Percentiles rank a stretch among this genome's conserved stretches.
These are phyloP conservation scores for Stropharia rugosoannulata DNA, from an alignment of 768 basidiomycete species.

Conservation along the genomic window DNA sequence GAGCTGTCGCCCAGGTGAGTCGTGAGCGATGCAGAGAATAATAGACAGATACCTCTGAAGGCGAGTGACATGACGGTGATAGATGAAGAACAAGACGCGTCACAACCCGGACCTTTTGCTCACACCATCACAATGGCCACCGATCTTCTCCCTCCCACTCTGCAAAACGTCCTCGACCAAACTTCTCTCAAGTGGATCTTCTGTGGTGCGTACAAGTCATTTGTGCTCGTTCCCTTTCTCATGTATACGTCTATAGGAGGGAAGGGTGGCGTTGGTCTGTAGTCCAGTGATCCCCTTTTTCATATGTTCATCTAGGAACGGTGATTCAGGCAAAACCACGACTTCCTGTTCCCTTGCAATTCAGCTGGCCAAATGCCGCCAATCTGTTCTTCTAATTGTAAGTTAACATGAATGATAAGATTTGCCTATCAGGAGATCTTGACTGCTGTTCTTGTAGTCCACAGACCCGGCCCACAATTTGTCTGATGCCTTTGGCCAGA, in stretches of 20 bases:
- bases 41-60: slow-evolving; percentile 34
- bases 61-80: slow-evolving; percentile 32
- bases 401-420: slow-evolving; percentile 26
- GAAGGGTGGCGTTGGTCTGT: slow-evolving; percentile 96
- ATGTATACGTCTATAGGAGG: slow-evolving; percentile 60
- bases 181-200: slow-evolving; percentile 97
- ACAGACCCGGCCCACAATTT: slow-evolving; percentile 99
- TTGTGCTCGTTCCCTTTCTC: slow-evolving; percentile 2
- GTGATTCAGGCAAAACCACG: slow-evolving; percentile 84
- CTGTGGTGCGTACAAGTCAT: slow-evolving; percentile 65
- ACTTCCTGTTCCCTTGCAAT: slow-evolving; percentile 98
- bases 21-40: not conserved
- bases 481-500: slow-evolving; percentile 97
- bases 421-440: not conserved
- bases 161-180: slow-evolving; percentile 95
- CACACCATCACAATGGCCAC: slow-evolving; percentile 28
- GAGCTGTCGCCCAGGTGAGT: slow-evolving; percentile 45
- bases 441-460: slow-evolving; percentile 50
- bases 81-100: slow-evolving; percentile 14
- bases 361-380: slow-evolving; percentile 84
- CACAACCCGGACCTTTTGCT: slow-evolving; percentile 7
- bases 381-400: slow-evolving; percentile 97
- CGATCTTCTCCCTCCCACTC: slow-evolving; percentile 72
- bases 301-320: slow-evolving; percentile 4
- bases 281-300: slow-evolving; percentile 1